Base-by-base conservation (phyloP, 441 rosid species). In the Populus hybrid region DNA sequence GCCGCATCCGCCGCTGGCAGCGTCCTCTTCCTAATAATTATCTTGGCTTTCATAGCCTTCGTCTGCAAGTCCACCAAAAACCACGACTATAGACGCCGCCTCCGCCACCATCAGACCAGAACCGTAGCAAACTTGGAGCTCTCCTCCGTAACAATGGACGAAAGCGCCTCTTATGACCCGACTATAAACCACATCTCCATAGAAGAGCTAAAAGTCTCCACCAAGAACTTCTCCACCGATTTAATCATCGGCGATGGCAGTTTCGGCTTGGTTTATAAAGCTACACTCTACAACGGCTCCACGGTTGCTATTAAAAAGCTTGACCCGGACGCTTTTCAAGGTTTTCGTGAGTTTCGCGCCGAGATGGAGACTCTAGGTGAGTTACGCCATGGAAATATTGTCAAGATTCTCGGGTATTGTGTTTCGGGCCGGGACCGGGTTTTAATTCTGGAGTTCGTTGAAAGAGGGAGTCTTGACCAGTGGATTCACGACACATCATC, bases 161-260 rank as follows among this genome's bases (percentile, higher is more conserved):
- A 88, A 26, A 89, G 86, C 83, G 88, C 88, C 11, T 69, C 87
- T 23, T 94, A 90, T 50, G 97, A 94, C 75, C 90, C 95, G 0
- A 84, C 84, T 5, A 80, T 93, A 21, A 42, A 63, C 59, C 87
- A 79, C 73, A 79, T 91, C 86, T 90, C 98, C 83, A 93, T 93
- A 93, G 85, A 79, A 0, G 97, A 90, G 57, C 94, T 95, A 74
- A 68, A 81, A 34, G n/a, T 8, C 74, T 93, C 92, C 24, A 93
- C 99, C 2, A 84, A 86, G 67, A 85, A 83, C 80, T 95, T 95
- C 92, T 87, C 97, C 50, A 10, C 92, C 8, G 90, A 88, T 69
- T 84, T 85, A 6, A 88, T 95, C 80, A 59, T 95, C 81, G 98
- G 99, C 68, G 98, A 95, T 76, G 99, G 98, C 9, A 93, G 98